Evolutionary conservation across 352 stramenopile species (phyloP).

Genomic region (Globisporangium mamillatum): DNA sequence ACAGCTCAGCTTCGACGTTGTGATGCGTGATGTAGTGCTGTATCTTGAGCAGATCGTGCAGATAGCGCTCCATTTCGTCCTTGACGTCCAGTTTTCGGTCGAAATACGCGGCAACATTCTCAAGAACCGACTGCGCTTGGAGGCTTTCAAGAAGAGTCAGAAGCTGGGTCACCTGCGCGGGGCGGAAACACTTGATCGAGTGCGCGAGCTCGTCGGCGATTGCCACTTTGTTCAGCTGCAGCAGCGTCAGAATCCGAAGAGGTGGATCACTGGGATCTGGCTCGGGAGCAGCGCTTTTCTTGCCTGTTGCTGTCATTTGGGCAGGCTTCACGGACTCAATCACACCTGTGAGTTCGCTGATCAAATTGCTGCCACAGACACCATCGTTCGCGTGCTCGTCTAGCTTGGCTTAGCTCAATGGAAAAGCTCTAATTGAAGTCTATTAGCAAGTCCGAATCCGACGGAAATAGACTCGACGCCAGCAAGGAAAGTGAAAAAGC

Average conservation of each 20-base stretch:
- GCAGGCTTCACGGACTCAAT: not conserved
- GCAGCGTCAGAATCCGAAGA: conserved; percentile 33
- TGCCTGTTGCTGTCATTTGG: not conserved
- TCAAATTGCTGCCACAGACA: not conserved
- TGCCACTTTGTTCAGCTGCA: conserved; percentile 35
- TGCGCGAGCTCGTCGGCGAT: conserved; percentile 34
- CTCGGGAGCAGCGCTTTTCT: conserved; percentile 1
- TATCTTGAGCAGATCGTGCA: conserved; percentile 57
- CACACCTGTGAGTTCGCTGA: not conserved
- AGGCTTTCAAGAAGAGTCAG: conserved; percentile 26
- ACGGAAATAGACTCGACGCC: not conserved
- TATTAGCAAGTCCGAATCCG: not conserved
- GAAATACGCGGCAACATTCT: conserved; percentile 34
- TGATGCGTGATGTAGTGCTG: conserved; percentile 47
- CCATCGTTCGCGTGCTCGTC: not conserved
- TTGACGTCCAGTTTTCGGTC: conserved; percentile 55
- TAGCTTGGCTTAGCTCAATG: not conserved
- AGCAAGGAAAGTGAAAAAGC: too few species aligned
- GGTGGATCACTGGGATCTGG: not conserved
- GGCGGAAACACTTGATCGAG: conserved; percentile 40
- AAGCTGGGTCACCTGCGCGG: conserved; percentile 40
- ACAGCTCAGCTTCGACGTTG: conserved; percentile 26
- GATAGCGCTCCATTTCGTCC: conserved; percentile 57
- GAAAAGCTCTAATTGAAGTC: not conserved
- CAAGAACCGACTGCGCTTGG: conserved; percentile 1